Conservation (phyloP, 2,329 filamentous ascomycete genomes). For the Pezicula radicicola region DNA sequence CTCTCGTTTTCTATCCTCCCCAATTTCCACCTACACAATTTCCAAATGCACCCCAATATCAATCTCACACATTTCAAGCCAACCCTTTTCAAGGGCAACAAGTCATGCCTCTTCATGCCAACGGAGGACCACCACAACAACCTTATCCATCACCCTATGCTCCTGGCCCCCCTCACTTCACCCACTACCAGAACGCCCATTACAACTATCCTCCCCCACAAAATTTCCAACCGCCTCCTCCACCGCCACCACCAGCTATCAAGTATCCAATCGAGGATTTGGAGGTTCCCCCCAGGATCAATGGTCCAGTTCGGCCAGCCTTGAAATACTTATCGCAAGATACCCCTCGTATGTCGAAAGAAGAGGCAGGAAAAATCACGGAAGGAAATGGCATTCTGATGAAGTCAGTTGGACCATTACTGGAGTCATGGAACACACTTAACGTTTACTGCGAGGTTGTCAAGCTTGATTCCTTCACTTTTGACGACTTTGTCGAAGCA, state of each 20-base stretch:
- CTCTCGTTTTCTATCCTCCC: constrained; percentile 19
- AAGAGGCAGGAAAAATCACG: constrained; percentile 42
- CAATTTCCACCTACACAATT: background rate
- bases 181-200: constrained; percentile 39
- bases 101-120: background rate
- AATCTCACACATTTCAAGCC: constrained; percentile 29
- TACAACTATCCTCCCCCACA: constrained; percentile 44
- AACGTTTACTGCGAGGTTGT: constrained; percentile 98
- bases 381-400: constrained; percentile 65
- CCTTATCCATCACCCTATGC: background rate
- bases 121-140: background rate
- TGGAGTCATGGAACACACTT: constrained; percentile 94
- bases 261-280: constrained; percentile 97
- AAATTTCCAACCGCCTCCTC: constrained; percentile 48
- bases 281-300: constrained; percentile 66
- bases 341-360: constrained; percentile 36
- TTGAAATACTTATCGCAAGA: constrained; percentile 76
- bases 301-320: constrained; percentile 63
- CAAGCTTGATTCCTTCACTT: constrained; percentile 92
- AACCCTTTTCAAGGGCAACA: constrained; percentile 1
- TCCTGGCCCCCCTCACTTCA: constrained; percentile 21
- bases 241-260: constrained; percentile 71
- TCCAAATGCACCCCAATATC: constrained; percentile 15
- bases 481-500: constrained; percentile 91
- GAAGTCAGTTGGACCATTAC: constrained; percentile 77